A percentile compares a stretch with the other conserved stretches of the same genome.
phyloP scores from a whole-genome alignment of 2,329 filamentous ascomycete genomes.

The Nothopassalora personata region DNA sequence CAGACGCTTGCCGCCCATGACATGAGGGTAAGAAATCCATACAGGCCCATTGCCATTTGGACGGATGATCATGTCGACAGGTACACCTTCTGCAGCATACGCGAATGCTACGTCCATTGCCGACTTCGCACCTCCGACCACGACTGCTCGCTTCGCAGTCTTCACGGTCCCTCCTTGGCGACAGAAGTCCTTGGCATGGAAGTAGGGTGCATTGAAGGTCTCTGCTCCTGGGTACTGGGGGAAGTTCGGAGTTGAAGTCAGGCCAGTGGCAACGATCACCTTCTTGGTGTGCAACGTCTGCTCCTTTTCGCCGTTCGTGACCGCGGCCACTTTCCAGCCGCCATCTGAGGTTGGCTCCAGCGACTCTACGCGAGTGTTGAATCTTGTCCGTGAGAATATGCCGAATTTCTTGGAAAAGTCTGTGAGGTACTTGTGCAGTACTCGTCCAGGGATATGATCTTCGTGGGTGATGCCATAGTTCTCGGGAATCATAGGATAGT shows the following conservation, averaged over 20 bases:
- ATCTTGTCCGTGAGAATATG: slow-evolving; percentile 45
- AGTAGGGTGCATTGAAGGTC: slow-evolving; percentile 49
- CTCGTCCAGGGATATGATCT: slow-evolving; percentile 43
- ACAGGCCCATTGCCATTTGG: slow-evolving; percentile 55
- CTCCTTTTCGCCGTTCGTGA: slow-evolving; percentile 17
- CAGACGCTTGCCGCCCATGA: slow-evolving; percentile 61
- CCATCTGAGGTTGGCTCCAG: slow-evolving; percentile 37
- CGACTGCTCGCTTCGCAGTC: slow-evolving; percentile 41
- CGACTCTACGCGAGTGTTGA: slow-evolving; percentile 48
- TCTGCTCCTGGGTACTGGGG: slow-evolving; percentile 49
- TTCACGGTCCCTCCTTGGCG: slow-evolving; percentile 34
- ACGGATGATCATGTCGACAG: slow-evolving; percentile 55
- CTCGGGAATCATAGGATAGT: slow-evolving; percentile 59
- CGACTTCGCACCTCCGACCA: slow-evolving; percentile 59
- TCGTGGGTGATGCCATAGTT: slow-evolving; percentile 45
- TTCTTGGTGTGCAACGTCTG: slow-evolving; percentile 46
- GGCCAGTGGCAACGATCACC: slow-evolving; percentile 57
- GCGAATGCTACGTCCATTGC: slow-evolving; percentile 60
- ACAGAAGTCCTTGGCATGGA: slow-evolving; percentile 54
- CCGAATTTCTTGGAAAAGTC: slow-evolving; percentile 51
- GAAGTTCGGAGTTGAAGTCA: slow-evolving; percentile 54
- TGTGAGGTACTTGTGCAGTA: slow-evolving; percentile 20
- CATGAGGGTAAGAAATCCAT: slow-evolving; percentile 56
- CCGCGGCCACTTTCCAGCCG: slow-evolving; percentile 20
- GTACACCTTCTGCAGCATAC: slow-evolving; percentile 47